Percentiles rank a stretch among this genome's conserved stretches.
These are phyloP conservation scores for Solanum chacoense DNA, from an alignment of 305 asterid genomes.

Conservation along the genomic window DNA sequence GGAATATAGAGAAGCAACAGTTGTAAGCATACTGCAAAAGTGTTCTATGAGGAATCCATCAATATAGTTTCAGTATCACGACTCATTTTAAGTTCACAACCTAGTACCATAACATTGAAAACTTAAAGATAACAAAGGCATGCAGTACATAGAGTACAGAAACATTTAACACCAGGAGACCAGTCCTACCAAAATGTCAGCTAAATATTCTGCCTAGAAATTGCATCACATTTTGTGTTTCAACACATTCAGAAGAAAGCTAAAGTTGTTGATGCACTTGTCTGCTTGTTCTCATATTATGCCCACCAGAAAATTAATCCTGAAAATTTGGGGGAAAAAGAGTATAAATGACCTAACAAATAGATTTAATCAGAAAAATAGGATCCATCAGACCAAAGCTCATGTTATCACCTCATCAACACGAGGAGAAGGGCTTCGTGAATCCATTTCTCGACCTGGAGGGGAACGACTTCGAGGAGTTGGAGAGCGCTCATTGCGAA, in stretches of 20 bases:
- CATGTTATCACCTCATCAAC: constrained; percentile 26
- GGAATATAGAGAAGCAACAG: background rate
- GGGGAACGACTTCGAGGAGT: constrained; percentile 72
- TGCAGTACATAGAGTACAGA: background rate
- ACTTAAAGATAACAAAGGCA: background rate
- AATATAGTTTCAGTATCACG: background rate
- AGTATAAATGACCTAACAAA: background rate
- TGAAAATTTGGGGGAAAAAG: background rate
- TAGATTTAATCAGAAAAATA: background rate
- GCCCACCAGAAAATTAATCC: background rate
- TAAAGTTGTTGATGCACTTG: background rate
- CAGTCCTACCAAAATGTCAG: constrained; percentile 3
- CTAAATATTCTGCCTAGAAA: background rate
- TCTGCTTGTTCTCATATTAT: background rate
- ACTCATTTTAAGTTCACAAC: background rate
- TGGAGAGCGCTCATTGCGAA: constrained; percentile 35
- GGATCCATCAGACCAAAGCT: background rate
- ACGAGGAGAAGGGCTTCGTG: constrained; percentile 68
- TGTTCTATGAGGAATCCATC: background rate
- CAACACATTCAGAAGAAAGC: background rate
- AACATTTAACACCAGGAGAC: constrained; percentile 1
- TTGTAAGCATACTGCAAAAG: background rate
- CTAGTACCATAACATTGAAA: background rate
- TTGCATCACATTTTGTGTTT: background rate
- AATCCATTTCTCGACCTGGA: constrained; percentile 34